These are phyloP conservation scores for Eimeria brunetti DNA, from an alignment of 169 alveolate species.

Conservation along the genomic window DNA sequence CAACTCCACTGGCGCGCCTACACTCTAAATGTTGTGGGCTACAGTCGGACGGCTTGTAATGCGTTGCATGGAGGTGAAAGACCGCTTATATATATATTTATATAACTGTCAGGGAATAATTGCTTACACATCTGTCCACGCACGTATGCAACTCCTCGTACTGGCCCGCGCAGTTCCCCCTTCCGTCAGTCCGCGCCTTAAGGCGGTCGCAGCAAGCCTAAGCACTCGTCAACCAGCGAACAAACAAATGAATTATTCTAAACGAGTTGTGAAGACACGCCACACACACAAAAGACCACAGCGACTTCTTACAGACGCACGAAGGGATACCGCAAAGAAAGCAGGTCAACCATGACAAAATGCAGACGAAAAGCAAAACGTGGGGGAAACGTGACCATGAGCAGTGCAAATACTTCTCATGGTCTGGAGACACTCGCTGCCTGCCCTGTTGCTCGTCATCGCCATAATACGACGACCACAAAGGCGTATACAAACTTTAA, in stretches of 20 bases:
- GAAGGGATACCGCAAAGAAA: not conserved
- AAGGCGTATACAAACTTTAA: no score
- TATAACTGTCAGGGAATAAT: not conserved
- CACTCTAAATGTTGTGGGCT: not conserved
- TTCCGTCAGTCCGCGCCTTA: constrained; percentile 85
- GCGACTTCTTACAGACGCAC: not conserved
- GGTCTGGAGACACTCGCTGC: not conserved
- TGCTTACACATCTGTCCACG: constrained; percentile 86
- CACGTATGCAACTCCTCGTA: constrained; percentile 87
- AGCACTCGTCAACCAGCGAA: not conserved
- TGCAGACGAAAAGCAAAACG: not conserved
- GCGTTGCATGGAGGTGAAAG: no score
- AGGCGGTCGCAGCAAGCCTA: constrained; percentile 86
- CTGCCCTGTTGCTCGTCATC: not conserved
- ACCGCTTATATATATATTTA: not conserved
- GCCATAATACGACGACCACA: not conserved
- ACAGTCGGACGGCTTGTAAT: not conserved
- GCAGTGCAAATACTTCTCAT: not conserved
- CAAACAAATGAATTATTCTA: not conserved
- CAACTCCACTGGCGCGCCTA: not conserved
- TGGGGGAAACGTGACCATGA: not conserved
- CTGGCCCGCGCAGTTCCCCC: constrained; percentile 88
- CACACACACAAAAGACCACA: not conserved
- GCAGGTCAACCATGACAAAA: not conserved
- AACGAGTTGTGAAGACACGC: no score